phyloP scores from a whole-genome alignment of 2,329 filamentous ascomycete species.

The Arthrocladium fulminans region DNA sequence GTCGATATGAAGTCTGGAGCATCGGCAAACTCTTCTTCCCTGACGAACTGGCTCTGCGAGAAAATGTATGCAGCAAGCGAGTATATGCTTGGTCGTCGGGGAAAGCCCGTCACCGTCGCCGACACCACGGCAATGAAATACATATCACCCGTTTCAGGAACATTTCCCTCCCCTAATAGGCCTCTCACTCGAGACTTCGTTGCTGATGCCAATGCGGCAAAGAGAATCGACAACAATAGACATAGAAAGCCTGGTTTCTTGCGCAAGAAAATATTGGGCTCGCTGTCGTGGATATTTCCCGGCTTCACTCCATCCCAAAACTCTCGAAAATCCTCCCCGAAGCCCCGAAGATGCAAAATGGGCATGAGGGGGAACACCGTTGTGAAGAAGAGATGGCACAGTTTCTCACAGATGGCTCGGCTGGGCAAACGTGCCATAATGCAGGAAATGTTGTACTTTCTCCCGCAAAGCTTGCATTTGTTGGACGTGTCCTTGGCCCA shows the following conservation, averaged over 20 bases:
- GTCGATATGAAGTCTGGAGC: constrained; percentile 18
- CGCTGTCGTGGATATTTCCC: constrained; percentile 10
- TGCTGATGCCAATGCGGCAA: constrained; percentile 13
- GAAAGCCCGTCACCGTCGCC: constrained; percentile 16
- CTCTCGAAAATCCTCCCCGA: constrained; percentile 15
- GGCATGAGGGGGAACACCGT: constrained; percentile 18
- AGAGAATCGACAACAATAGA: constrained; percentile 16
- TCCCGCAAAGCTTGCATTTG: constrained; percentile 17
- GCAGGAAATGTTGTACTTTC: constrained; percentile 16
- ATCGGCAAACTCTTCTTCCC: constrained; percentile 20
- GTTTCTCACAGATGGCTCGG: constrained; percentile 13
- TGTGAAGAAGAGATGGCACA: constrained; percentile 16
- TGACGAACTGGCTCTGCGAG: constrained; percentile 18
- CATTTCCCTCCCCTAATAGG: constrained; percentile 7
- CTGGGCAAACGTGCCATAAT: constrained; percentile 14
- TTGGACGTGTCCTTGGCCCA: too few species aligned
- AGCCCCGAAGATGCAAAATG: constrained; percentile 13
- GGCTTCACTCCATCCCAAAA: constrained; percentile 13
- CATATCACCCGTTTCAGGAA: constrained; percentile 10
- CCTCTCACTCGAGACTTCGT: constrained; percentile 7
- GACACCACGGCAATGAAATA: constrained; percentile 18
- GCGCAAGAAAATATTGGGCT: constrained; percentile 13
- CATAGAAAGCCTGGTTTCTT: constrained; percentile 17
- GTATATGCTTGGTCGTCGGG: constrained; percentile 16
- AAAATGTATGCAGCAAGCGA: constrained; percentile 18